These are phyloP conservation scores for Erodium chrysanthum DNA, from an alignment of 441 rosid genomes.

Conservation along the genomic window DNA sequence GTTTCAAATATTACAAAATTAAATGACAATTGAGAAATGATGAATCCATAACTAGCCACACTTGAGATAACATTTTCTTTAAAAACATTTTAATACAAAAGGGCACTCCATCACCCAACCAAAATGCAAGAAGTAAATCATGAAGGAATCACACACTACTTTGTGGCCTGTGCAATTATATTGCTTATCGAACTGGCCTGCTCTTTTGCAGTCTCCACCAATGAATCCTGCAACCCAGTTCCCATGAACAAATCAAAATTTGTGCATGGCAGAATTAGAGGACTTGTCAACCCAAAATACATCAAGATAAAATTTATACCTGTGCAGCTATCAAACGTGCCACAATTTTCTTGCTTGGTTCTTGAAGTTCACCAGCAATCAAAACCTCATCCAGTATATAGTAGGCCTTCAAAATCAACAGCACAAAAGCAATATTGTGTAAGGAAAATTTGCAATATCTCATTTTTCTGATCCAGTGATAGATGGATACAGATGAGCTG, in stretches of 20 bases:
- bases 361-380: slow-evolving; percentile 98
- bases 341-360: slow-evolving; percentile 89
- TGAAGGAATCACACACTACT: slow-evolving; percentile 21
- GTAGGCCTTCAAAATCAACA: slow-evolving; percentile 44
- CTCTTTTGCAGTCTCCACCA: slow-evolving; percentile 64
- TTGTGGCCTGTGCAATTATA: slow-evolving; percentile 64
- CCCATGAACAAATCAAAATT: too few relatives aligned
- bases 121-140: neutral
- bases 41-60: too few relatives aligned
- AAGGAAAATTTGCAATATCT: neutral
- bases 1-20: too few relatives aligned
- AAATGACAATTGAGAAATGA: too few relatives aligned
- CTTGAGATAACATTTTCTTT: too few relatives aligned
- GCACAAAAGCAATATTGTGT: neutral
- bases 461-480: neutral
- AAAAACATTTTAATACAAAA: too few relatives aligned
- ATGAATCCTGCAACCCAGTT: slow-evolving; percentile 37
- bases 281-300: neutral
- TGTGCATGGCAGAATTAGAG: too few relatives aligned
- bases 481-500: neutral
- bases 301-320: slow-evolving; percentile 30
- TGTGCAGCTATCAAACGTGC: slow-evolving; percentile 79
- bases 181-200: slow-evolving; percentile 53
- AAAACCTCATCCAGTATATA: slow-evolving; percentile 71
- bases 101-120: too few relatives aligned